A percentile compares a stretch with the other conserved stretches of the same genome.
phyloP scores from a whole-genome alignment of 306 rosid species.

The Vicia faba region DNA sequence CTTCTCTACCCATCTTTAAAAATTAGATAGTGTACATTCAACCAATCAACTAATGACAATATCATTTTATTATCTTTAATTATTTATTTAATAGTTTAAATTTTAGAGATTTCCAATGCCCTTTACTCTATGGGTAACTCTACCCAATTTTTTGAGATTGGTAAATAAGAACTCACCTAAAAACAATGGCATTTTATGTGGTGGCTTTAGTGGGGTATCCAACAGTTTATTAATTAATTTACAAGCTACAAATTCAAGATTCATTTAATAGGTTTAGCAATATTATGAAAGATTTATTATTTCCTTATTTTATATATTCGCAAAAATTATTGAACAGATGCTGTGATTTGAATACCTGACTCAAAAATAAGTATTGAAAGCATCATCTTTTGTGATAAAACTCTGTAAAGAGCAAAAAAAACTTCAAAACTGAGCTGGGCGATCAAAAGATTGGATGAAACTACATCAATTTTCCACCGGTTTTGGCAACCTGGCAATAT shows the following conservation, averaged over 20 bases:
- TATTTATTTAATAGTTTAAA: no score
- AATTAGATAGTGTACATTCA: no score
- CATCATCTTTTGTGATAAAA: slow-evolving; percentile 39
- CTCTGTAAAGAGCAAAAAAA: slow-evolving; percentile 39
- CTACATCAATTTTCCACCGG: slow-evolving; percentile 43
- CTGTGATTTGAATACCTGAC: slow-evolving; percentile 41
- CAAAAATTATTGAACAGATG: slow-evolving; percentile 36
- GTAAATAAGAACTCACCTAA: no score
- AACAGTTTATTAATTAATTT: slow-evolving; percentile 1
- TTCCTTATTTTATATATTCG: slow-evolving; percentile 21
- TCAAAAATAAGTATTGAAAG: slow-evolving; percentile 34
- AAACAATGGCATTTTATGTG: not conserved
- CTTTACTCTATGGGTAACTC: no score
- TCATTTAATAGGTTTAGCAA: slow-evolving; percentile 19
- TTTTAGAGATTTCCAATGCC: no score
- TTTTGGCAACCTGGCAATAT: slow-evolving; percentile 47
- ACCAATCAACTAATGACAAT: no score
- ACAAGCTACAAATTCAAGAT: slow-evolving; percentile 27
- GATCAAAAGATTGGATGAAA: slow-evolving; percentile 35
- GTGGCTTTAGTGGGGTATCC: slow-evolving; percentile 20
- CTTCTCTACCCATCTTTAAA: no score
- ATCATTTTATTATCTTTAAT: no score
- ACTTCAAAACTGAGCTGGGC: slow-evolving; percentile 31
- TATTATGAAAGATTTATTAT: slow-evolving; percentile 8
- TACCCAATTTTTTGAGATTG: no score